These are phyloP conservation scores for Aulographum hederae DNA, from an alignment of 2,329 filamentous ascomycete species.

Conservation along the genomic window DNA sequence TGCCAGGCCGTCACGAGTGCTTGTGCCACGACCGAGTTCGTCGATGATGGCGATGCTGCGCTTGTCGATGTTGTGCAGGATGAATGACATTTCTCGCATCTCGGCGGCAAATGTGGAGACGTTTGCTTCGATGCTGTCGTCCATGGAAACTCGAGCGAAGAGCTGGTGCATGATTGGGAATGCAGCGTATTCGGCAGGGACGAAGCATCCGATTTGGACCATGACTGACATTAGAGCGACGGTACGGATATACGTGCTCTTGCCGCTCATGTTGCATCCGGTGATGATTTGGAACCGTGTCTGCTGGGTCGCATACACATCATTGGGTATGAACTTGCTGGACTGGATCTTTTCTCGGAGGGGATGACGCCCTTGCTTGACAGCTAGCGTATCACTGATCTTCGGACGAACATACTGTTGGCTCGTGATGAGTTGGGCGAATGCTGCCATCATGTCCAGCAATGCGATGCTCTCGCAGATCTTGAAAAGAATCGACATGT, in stretches of 20 bases:
- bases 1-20: slow-evolving; percentile 69
- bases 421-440: slow-evolving; percentile 54
- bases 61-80: slow-evolving; percentile 63
- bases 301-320: slow-evolving; percentile 67
- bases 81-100: slow-evolving; percentile 93
- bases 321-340: slow-evolving; percentile 65
- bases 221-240: slow-evolving; percentile 75
- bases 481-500: slow-evolving; percentile 59
- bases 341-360: slow-evolving; percentile 56
- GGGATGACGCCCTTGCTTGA: slow-evolving; percentile 61
- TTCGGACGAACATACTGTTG: slow-evolving; percentile 52
- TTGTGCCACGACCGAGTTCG: slow-evolving; percentile 81
- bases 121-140: slow-evolving; percentile 78
- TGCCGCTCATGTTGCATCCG: slow-evolving; percentile 92
- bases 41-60: slow-evolving; percentile 54
- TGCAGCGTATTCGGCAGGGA: slow-evolving; percentile 68
- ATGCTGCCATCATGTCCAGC: slow-evolving; percentile 57
- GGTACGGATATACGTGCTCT: slow-evolving; percentile 84
- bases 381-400: slow-evolving; percentile 47
- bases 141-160: slow-evolving; percentile 72
- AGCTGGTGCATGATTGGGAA: slow-evolving; percentile 68
- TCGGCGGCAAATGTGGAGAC: slow-evolving; percentile 86
- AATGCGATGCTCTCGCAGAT: slow-evolving; percentile 75
- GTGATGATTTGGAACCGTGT: slow-evolving; percentile 84
- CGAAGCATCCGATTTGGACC: slow-evolving; percentile 83